Base-by-base conservation (phyloP, 2,329 filamentous ascomycete genomes). In the Alternaria sp. region DNA sequence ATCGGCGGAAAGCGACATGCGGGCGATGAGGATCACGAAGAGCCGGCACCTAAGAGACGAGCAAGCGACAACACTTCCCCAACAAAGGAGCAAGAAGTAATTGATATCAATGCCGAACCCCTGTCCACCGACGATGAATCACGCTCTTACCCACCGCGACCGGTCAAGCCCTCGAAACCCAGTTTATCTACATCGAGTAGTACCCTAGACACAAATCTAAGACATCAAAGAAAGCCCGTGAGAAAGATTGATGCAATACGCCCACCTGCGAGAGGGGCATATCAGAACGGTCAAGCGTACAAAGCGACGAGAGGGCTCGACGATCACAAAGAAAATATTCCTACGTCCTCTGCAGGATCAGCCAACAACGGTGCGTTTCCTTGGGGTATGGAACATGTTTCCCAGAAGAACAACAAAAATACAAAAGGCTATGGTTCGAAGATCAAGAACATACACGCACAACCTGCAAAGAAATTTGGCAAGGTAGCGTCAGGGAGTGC, bases 1-100 rank as follows among this genome's bases (percentile, higher is more conserved):
- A 77, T 80, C 5, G 46, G 58, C 1, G 70, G 71, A 31, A 73
- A 72, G 54, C 63, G 63, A 28, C 77, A 81, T 66, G 79, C 78
- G 17, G 71, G 61, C 5, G 55, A 67, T 5, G 67, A 77, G 1
- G 73, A 80, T 45, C 78, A 80, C 50, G 72, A 76, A 26, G 71
- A 76, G 26, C 59, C 61, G 23, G 24, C 46, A 7, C 31, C 44
- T 23, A 61, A 62, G 54, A 48, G 57, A 50, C 46, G 51, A 39
- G 54, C 54, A 9, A 41, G 46, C 5, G 24, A n/a, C 6, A 21
- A 29, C 7, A 28, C 11, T 28, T 7, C 39, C 10, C 21, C 45
- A 28, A 36, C 5, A 34, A 48, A 48, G 9, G 13, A 50, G 39
- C 39, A 51, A 7, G 45, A 45, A 62, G 21, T 59, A 64, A 21